Evolutionary conservation across 495 filamentous ascomycete species (phyloP), one percentile per base, ranked within the genome.

Genomic region (Astrothelium subdiscretum): DNA sequence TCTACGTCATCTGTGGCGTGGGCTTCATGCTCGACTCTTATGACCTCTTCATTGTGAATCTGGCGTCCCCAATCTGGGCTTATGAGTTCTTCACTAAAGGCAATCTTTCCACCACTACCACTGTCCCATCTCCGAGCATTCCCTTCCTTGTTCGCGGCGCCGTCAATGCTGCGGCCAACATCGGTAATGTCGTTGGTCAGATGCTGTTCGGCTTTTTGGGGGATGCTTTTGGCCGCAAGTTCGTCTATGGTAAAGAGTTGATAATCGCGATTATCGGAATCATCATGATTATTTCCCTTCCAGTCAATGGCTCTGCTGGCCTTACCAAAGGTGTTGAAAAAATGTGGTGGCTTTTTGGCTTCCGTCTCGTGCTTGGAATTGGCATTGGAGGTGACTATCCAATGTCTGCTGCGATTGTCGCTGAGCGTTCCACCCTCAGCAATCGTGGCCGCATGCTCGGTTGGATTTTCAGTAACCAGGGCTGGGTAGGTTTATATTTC

Each of bases 331-430:
- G 62, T 43, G 22, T 59, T 31, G 26, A 48, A 32, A 62, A 64
- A 22, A 22, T 65, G 13, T 63, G 29, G 32, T 40, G 31, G 15
- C 62, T 65, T 61, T 31, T 65, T 38, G 62, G 62, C 26, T 58
- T 63, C 44, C 43, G 63, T 24, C 32, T 65, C 20, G 8, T 63
- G n/a, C 35, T 65, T 31, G 63, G 63, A 5, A 59, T 65, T 57
- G 63, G 63, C 31, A 57, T 65, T 27, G 63, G 63, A 22, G 63
- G 63, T 27, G 63, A 65, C 32, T 65, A 65, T 43, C 63, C 63
- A 20, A 31, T 65, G 32, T 65, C 63, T 26, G 40, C 63, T 52
- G 32, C 52, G 6, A 65, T 65, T 59, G 42, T 38, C 13, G 62
- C 61, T 27, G 61, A 63, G 32, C 51, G 43, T 1, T 27, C 63